A percentile compares a stretch with the other conserved stretches of the same genome.
Evolutionary conservation across 495 filamentous ascomycete genomes (phyloP).

Genomic region (Xylaria acuta): DNA sequence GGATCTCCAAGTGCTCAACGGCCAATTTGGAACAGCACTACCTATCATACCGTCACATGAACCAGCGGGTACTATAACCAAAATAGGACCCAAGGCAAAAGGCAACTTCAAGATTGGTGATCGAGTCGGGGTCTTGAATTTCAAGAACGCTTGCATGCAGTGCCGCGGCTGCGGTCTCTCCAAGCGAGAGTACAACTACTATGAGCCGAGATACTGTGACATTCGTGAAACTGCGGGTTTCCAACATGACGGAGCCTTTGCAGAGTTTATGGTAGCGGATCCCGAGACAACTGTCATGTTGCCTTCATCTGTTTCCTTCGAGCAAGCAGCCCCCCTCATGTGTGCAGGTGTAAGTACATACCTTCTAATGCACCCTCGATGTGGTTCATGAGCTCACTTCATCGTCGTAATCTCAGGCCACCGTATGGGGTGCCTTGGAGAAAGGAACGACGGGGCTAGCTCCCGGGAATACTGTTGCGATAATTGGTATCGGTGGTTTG

Average conservation of each 20-base stretch:
- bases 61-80: constrained; percentile 15
- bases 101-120: constrained; percentile 26
- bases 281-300: constrained; percentile 38
- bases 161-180: constrained; percentile 19
- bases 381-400: background rate
- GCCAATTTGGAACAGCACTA: constrained; percentile 15
- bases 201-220: constrained; percentile 33
- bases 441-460: constrained; percentile 1
- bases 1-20: constrained; percentile 24
- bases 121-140: constrained; percentile 26
- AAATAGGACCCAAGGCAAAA: background rate
- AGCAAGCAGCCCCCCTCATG: constrained; percentile 47
- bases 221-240: constrained; percentile 34
- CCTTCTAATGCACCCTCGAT: background rate
- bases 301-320: constrained; percentile 41
- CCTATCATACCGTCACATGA: constrained; percentile 28
- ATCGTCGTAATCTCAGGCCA: background rate
- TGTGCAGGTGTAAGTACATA: constrained; percentile 42
- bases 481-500: constrained; percentile 38
- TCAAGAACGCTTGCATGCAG: constrained; percentile 19
- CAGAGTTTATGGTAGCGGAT: constrained; percentile 44
- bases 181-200: constrained; percentile 21
- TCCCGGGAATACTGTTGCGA: constrained; percentile 31
- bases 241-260: constrained; percentile 41
- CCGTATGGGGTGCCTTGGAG: constrained; percentile 23